phyloP scores from a whole-genome alignment of 208 protist species.

The Leishmania turanica region DNA sequence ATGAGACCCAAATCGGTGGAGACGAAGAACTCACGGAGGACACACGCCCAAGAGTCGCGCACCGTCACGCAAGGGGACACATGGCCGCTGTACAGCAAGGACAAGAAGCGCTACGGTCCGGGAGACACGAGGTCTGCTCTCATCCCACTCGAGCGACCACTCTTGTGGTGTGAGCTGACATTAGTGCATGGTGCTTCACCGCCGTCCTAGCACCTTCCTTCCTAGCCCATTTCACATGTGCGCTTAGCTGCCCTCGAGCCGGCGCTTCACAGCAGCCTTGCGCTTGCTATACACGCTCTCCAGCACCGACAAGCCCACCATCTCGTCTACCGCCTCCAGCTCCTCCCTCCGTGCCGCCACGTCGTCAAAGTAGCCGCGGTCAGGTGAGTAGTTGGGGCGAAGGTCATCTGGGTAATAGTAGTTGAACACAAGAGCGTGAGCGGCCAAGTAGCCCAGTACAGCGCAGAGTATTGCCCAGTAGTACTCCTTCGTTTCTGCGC shows the following conservation, averaged over 20 bases:
- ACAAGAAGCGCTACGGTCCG: background rate
- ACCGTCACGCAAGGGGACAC: background rate
- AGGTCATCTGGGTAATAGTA: conserved; percentile 86
- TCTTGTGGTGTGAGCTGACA: background rate
- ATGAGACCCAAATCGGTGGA: background rate
- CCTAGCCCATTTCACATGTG: background rate
- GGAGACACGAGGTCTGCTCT: background rate
- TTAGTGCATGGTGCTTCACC: background rate
- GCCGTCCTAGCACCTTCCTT: background rate
- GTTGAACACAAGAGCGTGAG: conserved; percentile 79
- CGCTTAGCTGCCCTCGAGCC: conserved; percentile 19
- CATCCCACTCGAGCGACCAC: background rate
- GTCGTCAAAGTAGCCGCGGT: conserved; percentile 86
- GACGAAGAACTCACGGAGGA: background rate
- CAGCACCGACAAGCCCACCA: conserved; percentile 78
- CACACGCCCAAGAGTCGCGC: background rate
- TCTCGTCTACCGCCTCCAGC: conserved; percentile 74
- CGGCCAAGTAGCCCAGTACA: conserved; percentile 77
- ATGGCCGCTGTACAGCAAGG: background rate
- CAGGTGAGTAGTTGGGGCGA: conserved; percentile 73
- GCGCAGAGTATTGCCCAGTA: conserved; percentile 80
- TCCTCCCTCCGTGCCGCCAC: conserved; percentile 66
- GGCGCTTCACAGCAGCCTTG: conserved; percentile 56
- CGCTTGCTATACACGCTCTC: conserved; percentile 83
- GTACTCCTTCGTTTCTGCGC: conserved; percentile 80